These are phyloP conservation scores for Podaxis carcinomalis DNA, from an alignment of 768 basidiomycete species.

Conservation along the genomic window DNA sequence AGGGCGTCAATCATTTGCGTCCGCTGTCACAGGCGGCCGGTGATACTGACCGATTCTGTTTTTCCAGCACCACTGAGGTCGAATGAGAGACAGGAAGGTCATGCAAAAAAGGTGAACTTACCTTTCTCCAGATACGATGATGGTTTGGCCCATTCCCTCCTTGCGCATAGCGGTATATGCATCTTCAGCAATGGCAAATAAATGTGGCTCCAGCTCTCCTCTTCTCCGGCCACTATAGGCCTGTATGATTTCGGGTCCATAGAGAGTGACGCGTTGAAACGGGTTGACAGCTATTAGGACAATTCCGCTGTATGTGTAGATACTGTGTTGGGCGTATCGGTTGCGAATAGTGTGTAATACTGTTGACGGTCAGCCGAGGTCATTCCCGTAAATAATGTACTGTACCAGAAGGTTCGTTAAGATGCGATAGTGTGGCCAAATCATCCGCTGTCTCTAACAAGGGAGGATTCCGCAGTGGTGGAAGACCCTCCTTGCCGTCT, in stretches of 20 bases:
- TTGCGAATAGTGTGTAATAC: slow-evolving; percentile 96
- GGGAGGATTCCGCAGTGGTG: slow-evolving; percentile 95
- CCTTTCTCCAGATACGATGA: slow-evolving; percentile 98
- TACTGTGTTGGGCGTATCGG: slow-evolving; percentile 94
- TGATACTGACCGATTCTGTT: slow-evolving; percentile 80
- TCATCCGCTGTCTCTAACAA: slow-evolving; percentile 96
- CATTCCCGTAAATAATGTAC: slow-evolving; percentile 1
- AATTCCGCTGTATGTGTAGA: slow-evolving; percentile 98
- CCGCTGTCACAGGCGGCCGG: background rate
- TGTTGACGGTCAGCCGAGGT: slow-evolving; percentile 24
- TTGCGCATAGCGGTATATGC: slow-evolving; percentile 97
- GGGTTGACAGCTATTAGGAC: slow-evolving; percentile 99
- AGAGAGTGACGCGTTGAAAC: slow-evolving; percentile 95
- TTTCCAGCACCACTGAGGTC: slow-evolving; percentile 92
- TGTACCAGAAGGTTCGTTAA: slow-evolving; percentile 95
- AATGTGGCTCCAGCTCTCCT: slow-evolving; percentile 94
- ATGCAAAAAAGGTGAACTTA: slow-evolving; percentile 30
- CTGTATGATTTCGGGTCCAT: slow-evolving; percentile 96
- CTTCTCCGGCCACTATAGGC: slow-evolving; percentile 89
- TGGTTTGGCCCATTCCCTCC: slow-evolving; percentile 93
- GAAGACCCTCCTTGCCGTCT: slow-evolving; percentile 74
- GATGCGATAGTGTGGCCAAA: slow-evolving; percentile 93
- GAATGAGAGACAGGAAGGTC: slow-evolving; percentile 13
- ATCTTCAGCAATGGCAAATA: slow-evolving; percentile 99
- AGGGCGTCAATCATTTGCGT: background rate